phyloP scores from a whole-genome alignment of 257 asterid genomes.

The Solanum ossicruentum region DNA sequence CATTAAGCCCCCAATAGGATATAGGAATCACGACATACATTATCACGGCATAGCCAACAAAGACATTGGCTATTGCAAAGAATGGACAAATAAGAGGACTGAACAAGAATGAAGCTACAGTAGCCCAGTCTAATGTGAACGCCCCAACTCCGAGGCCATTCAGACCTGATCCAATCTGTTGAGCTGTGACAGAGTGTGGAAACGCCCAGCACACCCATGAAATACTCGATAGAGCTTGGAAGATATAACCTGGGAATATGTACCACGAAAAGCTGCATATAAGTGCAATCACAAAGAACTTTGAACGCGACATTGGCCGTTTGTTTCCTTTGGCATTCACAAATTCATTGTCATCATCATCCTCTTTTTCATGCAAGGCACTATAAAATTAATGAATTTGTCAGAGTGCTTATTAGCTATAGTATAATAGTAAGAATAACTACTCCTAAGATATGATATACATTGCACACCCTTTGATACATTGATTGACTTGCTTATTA shows the following conservation, averaged over 20 bases:
- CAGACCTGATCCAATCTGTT: conserved; percentile 67
- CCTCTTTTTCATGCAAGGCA: conserved; percentile 52
- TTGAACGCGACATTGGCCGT: conserved; percentile 30
- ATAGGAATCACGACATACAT: conserved; percentile 49
- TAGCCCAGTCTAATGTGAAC: conserved; percentile 58
- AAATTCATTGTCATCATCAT: conserved; percentile 6
- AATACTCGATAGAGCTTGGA: conserved; percentile 48
- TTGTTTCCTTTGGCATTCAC: background rate
- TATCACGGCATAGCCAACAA: conserved; percentile 36
- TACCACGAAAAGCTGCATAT: conserved; percentile 62
- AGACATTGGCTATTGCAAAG: conserved; percentile 66
- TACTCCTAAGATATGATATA: background rate
- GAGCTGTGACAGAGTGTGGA: conserved; percentile 68
- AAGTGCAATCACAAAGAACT: conserved; percentile 55
- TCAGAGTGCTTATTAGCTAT: background rate
- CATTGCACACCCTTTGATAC: background rate
- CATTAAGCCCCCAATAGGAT: conserved; percentile 68
- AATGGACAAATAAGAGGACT: conserved; percentile 69
- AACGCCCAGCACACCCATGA: conserved; percentile 83
- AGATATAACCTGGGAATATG: conserved; percentile 49
- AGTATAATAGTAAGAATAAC: background rate
- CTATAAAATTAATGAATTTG: conserved; percentile 11
- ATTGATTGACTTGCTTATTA: background rate
- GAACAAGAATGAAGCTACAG: conserved; percentile 53
- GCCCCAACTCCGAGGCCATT: conserved; percentile 65